Conservation (phyloP, 2,329 filamentous ascomycete species). For the Camptophora hylomeconis region DNA sequence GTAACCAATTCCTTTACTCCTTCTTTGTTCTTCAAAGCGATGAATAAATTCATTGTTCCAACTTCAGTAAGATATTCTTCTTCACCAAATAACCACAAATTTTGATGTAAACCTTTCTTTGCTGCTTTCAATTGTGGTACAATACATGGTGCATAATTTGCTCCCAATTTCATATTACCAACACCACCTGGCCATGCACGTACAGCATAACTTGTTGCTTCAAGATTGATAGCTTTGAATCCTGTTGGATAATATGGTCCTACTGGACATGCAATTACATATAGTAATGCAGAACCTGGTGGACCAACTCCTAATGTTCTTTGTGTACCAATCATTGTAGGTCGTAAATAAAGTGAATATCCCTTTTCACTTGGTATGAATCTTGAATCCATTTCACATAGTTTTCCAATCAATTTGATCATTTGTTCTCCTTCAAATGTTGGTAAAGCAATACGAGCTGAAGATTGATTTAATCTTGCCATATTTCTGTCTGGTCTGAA, state of each 20-base stretch:
- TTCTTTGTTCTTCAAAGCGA: conserved; percentile 69
- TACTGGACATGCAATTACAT: conserved; percentile 89
- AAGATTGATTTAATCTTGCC: conserved; percentile 82
- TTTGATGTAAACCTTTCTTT: conserved; percentile 89
- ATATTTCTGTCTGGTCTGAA: conserved; percentile 97
- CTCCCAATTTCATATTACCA: conserved; percentile 94
- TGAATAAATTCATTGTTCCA: conserved; percentile 98
- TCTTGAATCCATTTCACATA: conserved; percentile 68
- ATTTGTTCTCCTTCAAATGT: conserved; percentile 64
- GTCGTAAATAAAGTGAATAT: conserved; percentile 90
- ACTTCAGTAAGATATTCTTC: conserved; percentile 96
- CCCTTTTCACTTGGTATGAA: conserved; percentile 79
- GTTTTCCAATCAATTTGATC: conserved; percentile 67
- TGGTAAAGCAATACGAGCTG: conserved; percentile 81
- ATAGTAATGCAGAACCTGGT: conserved; percentile 84
- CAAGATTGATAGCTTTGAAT: conserved; percentile 91
- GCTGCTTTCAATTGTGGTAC: conserved; percentile 90
- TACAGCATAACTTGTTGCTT: conserved; percentile 92
- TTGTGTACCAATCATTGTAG: conserved; percentile 95
- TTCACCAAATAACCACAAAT: conserved; percentile 92
- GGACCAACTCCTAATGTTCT: conserved; percentile 82
- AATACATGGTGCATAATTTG: conserved; percentile 98
- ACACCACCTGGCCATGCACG: conserved; percentile 96
- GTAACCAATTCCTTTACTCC: conserved; percentile 87
- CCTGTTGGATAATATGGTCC: conserved; percentile 97